A percentile compares a stretch with the other conserved stretches of the same genome.
Conservation (phyloP, 176 grass and related monocot species). For the Cenchrus purpureus region DNA sequence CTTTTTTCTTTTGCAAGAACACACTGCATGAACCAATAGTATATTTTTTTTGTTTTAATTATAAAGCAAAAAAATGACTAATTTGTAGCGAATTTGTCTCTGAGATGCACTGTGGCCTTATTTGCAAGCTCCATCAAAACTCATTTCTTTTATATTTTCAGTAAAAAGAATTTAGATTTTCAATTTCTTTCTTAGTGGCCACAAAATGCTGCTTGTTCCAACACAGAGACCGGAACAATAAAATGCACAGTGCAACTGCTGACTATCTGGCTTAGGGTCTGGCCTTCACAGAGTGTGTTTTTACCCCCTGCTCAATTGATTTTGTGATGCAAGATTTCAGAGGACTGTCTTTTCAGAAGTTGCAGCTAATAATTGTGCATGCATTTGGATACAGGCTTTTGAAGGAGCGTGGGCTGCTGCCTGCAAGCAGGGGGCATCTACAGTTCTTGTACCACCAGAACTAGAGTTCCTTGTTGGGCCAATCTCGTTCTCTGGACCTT, state of each 20-base stretch:
- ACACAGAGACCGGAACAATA: background rate
- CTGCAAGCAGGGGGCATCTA: conserved; percentile 81
- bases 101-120: background rate
- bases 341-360: conserved; percentile 20
- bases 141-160: background rate
- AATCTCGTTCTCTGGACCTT: conserved; percentile 92
- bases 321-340: conserved; percentile 10
- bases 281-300: conserved; percentile 13
- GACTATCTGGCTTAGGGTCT: conserved; percentile 20
- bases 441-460: conserved; percentile 67
- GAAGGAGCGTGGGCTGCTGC: conserved; percentile 85
- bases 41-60: background rate
- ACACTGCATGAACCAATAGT: background rate
- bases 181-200: background rate
- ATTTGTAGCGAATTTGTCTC: background rate
- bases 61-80: background rate
- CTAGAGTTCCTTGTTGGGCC: conserved; percentile 89
- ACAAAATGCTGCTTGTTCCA: background rate
- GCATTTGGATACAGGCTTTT: conserved; percentile 67
- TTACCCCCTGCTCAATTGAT: background rate
- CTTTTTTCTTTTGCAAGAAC: conserved; percentile 1
- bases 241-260: conserved; percentile 20
- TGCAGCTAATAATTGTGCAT: conserved; percentile 26
- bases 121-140: background rate
- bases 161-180: background rate